phyloP scores from a whole-genome alignment of 352 stramenopile genomes.

The Phytophthora agathidicida region DNA sequence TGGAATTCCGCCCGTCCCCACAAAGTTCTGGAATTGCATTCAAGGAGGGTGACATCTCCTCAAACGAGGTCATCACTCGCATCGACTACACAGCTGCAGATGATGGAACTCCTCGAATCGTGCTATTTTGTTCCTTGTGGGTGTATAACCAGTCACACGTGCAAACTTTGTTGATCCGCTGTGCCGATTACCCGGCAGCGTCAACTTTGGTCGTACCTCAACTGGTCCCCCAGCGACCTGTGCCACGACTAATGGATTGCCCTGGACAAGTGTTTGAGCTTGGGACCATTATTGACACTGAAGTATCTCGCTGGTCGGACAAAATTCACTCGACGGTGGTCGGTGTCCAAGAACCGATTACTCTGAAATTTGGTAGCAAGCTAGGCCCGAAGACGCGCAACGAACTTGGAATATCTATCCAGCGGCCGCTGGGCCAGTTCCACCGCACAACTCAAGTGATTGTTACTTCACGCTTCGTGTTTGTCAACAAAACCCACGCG shows the following conservation, averaged over 20 bases:
- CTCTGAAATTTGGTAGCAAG: slow-evolving; percentile 76
- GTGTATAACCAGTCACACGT: slow-evolving; percentile 92
- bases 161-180: slow-evolving; percentile 77
- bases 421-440: slow-evolving; percentile 85
- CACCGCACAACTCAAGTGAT: slow-evolving; percentile 88
- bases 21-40: slow-evolving; percentile 60
- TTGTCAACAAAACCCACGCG: slow-evolving; percentile 84
- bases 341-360: slow-evolving; percentile 83
- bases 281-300: slow-evolving; percentile 85
- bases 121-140: slow-evolving; percentile 86
- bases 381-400: slow-evolving; percentile 69
- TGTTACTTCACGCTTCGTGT: slow-evolving; percentile 85
- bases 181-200: slow-evolving; percentile 56
- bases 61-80: slow-evolving; percentile 70
- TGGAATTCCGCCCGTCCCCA: slow-evolving; percentile 76
- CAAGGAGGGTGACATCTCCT: slow-evolving; percentile 69
- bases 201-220: slow-evolving; percentile 62
- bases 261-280: slow-evolving; percentile 85
- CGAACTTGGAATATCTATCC: slow-evolving; percentile 88
- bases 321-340: slow-evolving; percentile 88
- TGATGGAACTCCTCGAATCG: slow-evolving; percentile 82
- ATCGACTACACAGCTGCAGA: slow-evolving; percentile 86
- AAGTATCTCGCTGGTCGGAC: slow-evolving; percentile 85
- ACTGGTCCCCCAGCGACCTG: slow-evolving; percentile 63
- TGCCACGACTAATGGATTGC: slow-evolving; percentile 88